These are phyloP conservation scores for Globisporangium cylindrosporum DNA, from an alignment of 352 stramenopile species.

Conservation along the genomic window DNA sequence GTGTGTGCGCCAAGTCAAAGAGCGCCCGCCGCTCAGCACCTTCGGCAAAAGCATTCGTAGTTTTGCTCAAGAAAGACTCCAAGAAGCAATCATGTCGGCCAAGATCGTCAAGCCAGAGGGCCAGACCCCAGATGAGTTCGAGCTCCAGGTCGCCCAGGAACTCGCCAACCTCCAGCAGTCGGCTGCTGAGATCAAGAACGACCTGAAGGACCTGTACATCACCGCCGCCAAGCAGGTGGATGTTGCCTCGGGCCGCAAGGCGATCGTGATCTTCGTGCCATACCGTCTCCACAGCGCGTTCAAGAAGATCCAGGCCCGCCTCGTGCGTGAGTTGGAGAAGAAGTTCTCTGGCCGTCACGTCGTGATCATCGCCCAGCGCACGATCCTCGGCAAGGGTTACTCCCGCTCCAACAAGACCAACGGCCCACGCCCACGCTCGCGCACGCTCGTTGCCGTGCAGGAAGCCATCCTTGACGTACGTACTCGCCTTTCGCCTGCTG, in stretches of 20 bases:
- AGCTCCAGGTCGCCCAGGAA: constrained; percentile 87
- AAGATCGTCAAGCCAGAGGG: constrained; percentile 89
- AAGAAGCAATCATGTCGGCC: constrained; percentile 53
- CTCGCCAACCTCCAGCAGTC: constrained; percentile 91
- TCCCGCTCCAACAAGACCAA: constrained; percentile 93
- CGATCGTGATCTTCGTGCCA: constrained; percentile 99
- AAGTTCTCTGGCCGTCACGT: constrained; percentile 99
- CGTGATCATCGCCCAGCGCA: constrained; percentile 98
- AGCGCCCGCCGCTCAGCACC: background rate
- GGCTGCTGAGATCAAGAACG: constrained; percentile 96
- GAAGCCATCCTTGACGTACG: constrained; percentile 98
- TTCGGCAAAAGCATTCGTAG: constrained; percentile 20
- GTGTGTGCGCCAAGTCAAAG: background rate
- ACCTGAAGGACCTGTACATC: constrained; percentile 98
- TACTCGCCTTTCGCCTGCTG: constrained; percentile 20
- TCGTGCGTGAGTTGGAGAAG: constrained; percentile 99
- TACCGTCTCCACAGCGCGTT: constrained; percentile 97
- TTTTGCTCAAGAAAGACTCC: constrained; percentile 52
- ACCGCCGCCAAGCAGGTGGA: constrained; percentile 98
- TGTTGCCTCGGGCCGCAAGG: constrained; percentile 93
- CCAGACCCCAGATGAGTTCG: constrained; percentile 85
- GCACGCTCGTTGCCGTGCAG: constrained; percentile 98
- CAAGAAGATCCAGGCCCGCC: constrained; percentile 98
- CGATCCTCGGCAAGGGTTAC: constrained; percentile 98
- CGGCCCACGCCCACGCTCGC: constrained; percentile 93